phyloP scores from a whole-genome alignment of 2,329 filamentous ascomycete genomes.

The Colletotrichum spaethianum region DNA sequence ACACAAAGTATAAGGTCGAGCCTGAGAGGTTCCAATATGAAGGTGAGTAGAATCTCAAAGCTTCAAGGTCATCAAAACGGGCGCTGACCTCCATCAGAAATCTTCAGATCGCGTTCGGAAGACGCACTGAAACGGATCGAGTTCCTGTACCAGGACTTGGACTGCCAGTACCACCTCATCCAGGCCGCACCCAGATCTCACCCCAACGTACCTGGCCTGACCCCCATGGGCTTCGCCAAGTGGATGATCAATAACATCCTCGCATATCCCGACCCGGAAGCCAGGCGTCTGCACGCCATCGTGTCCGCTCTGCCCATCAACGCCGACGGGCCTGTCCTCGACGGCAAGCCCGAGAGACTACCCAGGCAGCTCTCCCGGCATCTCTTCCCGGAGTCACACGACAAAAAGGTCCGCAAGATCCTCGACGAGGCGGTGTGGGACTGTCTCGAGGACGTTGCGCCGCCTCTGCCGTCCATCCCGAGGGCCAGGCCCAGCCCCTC shows the following conservation, averaged over 20 bases:
- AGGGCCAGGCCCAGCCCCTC: background rate
- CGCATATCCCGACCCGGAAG: conserved; percentile 83
- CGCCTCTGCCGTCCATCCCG: conserved; percentile 24
- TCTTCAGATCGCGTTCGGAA: conserved; percentile 62
- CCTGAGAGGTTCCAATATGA: conserved; percentile 79
- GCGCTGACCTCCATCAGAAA: conserved; percentile 53
- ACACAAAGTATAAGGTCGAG: conserved; percentile 74
- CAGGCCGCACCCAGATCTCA: conserved; percentile 65
- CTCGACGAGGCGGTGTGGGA: conserved; percentile 73
- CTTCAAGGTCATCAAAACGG: background rate
- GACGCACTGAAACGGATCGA: conserved; percentile 67
- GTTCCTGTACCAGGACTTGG: conserved; percentile 68
- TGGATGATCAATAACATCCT: conserved; percentile 83
- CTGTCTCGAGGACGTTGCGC: conserved; percentile 47
- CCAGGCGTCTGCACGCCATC: conserved; percentile 76
- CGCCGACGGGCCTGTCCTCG: conserved; percentile 62
- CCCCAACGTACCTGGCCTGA: conserved; percentile 75
- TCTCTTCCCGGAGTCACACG: conserved; percentile 74
- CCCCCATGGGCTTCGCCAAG: conserved; percentile 75
- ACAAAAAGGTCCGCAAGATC: conserved; percentile 70
- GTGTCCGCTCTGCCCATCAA: conserved; percentile 79
- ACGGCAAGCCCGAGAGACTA: conserved; percentile 78
- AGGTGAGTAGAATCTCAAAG: conserved; percentile 59
- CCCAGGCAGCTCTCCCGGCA: conserved; percentile 84
- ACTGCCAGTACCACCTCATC: conserved; percentile 76